phyloP scores from a whole-genome alignment of 2,329 filamentous ascomycete species.

The Triangularia setosa region DNA sequence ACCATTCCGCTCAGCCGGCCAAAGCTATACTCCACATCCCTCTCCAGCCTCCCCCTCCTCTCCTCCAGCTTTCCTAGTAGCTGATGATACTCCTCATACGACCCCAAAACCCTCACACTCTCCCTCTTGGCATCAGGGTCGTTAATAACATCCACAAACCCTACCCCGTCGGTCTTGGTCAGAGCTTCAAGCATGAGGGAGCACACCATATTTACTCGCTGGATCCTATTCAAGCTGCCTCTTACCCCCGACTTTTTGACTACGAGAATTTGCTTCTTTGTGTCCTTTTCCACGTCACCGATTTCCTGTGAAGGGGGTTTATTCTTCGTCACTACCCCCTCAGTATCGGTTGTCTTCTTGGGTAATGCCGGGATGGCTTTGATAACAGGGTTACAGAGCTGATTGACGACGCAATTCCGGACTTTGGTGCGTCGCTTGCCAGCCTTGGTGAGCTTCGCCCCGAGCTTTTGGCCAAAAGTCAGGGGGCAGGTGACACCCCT shows the following conservation, averaged over 20 bases:
- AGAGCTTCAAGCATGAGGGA: background rate
- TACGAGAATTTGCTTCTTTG: conserved; percentile 1
- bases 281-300: background rate
- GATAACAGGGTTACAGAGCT: background rate
- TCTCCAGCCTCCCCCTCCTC: background rate
- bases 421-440: conserved; percentile 13
- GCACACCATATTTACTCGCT: background rate
- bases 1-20: background rate
- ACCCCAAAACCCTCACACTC: background rate
- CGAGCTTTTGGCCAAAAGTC: conserved; percentile 2
- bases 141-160: conserved; percentile 7
- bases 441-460: conserved; percentile 4
- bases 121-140: background rate
- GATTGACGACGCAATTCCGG: conserved; percentile 1
- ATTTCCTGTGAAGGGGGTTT: conserved; percentile 7
- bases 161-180: background rate
- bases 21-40: conserved; percentile 2
- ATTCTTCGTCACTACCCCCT: conserved; percentile 4
- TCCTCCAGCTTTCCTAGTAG: background rate
- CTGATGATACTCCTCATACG: background rate
- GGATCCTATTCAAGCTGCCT: background rate
- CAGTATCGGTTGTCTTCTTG: background rate
- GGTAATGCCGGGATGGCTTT: background rate
- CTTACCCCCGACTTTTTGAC: background rate
- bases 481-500: conserved; percentile 5